Evolutionary conservation across 208 protist genomes (phyloP), one percentile per base, ranked within the genome.

Genomic region (Porcisia hertigi): DNA sequence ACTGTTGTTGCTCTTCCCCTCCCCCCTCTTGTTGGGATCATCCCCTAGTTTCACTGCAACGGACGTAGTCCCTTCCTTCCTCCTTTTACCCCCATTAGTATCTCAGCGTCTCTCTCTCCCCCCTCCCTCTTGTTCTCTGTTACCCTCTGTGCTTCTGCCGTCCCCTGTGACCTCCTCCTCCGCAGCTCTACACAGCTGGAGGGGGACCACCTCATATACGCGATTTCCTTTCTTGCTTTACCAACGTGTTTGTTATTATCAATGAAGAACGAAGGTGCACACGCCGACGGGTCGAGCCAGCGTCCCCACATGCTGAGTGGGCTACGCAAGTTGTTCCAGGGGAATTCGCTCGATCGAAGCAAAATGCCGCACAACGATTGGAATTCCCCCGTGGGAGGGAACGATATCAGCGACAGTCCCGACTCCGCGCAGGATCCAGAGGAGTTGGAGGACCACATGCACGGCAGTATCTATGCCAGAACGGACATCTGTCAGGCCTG

Each of bases 391-490:
- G n/a, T 39, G 43, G 36, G 39, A 12, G 49, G 0, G 5, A 49
- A 18, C 5, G 14, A 23, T 45, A 49, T 58, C n/a, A 59, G 39
- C 41, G 23, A 39, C n/a, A 70, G 16, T 9, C 63, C 49, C n/a
- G 53, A 66, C 64, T 34, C 78, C 1, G 67, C 14, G 34, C 23
- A 39, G 65, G 39, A 65, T n/a, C 59, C 60, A 39, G 75, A 69
- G 18, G 79, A 81, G 69, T 77, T 87, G 34, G 79, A 86, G 39
- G 79, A 90, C 60, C 86, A 90, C 80, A 88, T 92, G 84, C 12
- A 67, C 9, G 82, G 75, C 54, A 90, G 86, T 59, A 41, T 63
- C 45, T 89, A 84, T 70, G 0, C 16, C 23, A 62, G 71, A 3
- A 77, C 12, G 9, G 86, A 90, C 55, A 71, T 89, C 45, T 92